Conservation (phyloP, 2,329 filamentous ascomycete genomes). For the Cercospora zeae-maydis region DNA sequence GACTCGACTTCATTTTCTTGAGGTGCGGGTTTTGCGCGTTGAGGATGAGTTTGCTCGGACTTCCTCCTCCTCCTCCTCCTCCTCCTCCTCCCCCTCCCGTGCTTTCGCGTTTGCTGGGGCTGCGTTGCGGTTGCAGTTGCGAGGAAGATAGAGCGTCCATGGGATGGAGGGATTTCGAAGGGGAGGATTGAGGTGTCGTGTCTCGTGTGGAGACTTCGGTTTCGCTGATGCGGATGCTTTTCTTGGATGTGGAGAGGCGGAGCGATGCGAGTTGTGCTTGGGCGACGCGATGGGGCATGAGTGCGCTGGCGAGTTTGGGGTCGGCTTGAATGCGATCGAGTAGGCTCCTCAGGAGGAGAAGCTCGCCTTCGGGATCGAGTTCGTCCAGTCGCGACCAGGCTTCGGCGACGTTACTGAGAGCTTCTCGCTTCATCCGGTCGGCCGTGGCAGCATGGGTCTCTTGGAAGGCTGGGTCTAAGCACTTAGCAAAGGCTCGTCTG, state of each 20-base stretch:
- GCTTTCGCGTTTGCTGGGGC: constrained; percentile 26
- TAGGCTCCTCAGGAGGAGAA: constrained; percentile 75
- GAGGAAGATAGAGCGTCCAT: constrained; percentile 11
- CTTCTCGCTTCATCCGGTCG: constrained; percentile 66
- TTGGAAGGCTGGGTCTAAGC: constrained; percentile 76
- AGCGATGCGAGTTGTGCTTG: constrained; percentile 37
- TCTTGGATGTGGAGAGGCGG: constrained; percentile 32
- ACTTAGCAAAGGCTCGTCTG: constrained; percentile 73
- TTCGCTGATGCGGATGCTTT: constrained; percentile 19
- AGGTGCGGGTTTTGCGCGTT: constrained; percentile 82
- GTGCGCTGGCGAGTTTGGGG: constrained; percentile 55
- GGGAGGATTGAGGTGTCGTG: constrained; percentile 30
- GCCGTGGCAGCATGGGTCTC: constrained; percentile 80
- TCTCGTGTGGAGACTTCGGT: constrained; percentile 22
- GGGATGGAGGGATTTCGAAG: constrained; percentile 24
- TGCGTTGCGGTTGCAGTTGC: constrained; percentile 10
- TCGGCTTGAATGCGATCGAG: constrained; percentile 70
- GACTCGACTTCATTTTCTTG: constrained; percentile 63
- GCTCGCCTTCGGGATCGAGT: constrained; percentile 84
- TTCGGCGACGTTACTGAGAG: constrained; percentile 75
- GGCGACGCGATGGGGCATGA: constrained; percentile 40
- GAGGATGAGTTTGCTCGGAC: constrained; percentile 64
- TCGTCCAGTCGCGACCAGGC: constrained; percentile 82
- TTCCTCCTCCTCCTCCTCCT: too few species aligned
- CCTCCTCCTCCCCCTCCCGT: too few species aligned